These are phyloP conservation scores for Hypoxylon sp. DNA, from an alignment of 2,329 filamentous ascomycete genomes.

Conservation along the genomic window DNA sequence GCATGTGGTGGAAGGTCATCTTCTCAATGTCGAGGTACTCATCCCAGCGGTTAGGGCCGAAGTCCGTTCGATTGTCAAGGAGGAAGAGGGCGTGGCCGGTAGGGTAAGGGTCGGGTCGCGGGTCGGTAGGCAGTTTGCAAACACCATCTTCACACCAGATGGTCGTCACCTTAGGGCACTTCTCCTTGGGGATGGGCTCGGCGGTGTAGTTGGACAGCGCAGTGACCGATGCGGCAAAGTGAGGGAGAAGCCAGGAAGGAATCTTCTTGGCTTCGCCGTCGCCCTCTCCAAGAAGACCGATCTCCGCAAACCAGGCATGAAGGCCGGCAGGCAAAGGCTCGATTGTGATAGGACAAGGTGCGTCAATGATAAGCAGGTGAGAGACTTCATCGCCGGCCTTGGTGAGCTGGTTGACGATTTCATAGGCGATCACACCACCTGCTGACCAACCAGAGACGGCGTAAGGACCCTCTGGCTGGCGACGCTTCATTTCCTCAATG, in stretches of 20 bases:
- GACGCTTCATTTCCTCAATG: constrained; percentile 76
- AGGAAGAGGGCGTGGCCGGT: constrained; percentile 75
- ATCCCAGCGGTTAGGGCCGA: constrained; percentile 77
- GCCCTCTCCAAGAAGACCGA: constrained; percentile 76
- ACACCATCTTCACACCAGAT: constrained; percentile 83
- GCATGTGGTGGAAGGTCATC: constrained; percentile 75
- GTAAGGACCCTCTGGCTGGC: constrained; percentile 77
- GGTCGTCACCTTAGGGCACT: constrained; percentile 71
- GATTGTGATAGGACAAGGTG: constrained; percentile 74
- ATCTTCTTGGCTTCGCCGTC: constrained; percentile 67
- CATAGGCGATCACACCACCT: constrained; percentile 78
- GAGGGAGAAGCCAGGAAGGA: constrained; percentile 79
- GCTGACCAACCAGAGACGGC: constrained; percentile 80
- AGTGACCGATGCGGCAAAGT: constrained; percentile 77
- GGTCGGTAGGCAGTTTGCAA: constrained; percentile 74
- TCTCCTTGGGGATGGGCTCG: constrained; percentile 69
- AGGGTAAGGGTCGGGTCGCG: constrained; percentile 71
- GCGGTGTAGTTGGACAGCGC: constrained; percentile 78
- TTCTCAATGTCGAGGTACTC: constrained; percentile 72
- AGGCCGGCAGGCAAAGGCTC: constrained; percentile 75
- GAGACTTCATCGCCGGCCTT: constrained; percentile 69
- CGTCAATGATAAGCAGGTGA: constrained; percentile 73
- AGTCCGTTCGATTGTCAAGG: constrained; percentile 79
- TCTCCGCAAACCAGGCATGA: constrained; percentile 78
- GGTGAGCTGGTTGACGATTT: constrained; percentile 71